Conservation (phyloP, 1,139 yeast species). For the Scheffersomyces titani region DNA sequence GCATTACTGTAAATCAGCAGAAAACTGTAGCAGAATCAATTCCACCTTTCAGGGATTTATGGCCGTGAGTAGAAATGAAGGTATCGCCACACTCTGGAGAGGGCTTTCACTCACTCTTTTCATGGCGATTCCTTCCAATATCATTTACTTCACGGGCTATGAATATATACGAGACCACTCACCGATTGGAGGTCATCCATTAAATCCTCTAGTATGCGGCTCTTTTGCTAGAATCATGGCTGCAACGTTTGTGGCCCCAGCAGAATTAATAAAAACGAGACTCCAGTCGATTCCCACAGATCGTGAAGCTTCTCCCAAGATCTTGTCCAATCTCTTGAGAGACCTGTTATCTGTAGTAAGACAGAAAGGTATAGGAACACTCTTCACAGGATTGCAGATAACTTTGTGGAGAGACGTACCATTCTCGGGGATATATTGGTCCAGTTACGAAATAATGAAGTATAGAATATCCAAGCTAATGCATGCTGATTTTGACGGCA, state of each 20-base stretch:
- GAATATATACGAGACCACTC: conserved; percentile 80
- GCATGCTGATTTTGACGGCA: conserved; percentile 24
- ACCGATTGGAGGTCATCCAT: conserved; percentile 49
- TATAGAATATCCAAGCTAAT: conserved; percentile 22
- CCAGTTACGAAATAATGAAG: conserved; percentile 63
- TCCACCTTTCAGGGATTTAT: conserved; percentile 75
- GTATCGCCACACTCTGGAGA: conserved; percentile 78
- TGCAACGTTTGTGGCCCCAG: conserved; percentile 83
- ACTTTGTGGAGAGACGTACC: conserved; percentile 98
- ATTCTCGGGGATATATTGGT: conserved; percentile 94
- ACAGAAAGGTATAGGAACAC: conserved; percentile 58
- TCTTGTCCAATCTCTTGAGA: conserved; percentile 49
- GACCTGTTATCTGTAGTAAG: conserved; percentile 61
- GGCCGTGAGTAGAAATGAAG: conserved; percentile 71
- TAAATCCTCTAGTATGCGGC: conserved; percentile 87
- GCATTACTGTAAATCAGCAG: conserved; percentile 36
- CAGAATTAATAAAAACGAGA: conserved; percentile 85
- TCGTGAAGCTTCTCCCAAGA: conserved; percentile 23
- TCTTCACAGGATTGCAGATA: conserved; percentile 83
- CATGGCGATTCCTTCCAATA: conserved; percentile 93
- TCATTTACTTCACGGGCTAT: conserved; percentile 92
- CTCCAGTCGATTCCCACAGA: conserved; percentile 77
- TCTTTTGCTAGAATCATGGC: conserved; percentile 80
- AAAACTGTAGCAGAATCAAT: conserved; percentile 36
- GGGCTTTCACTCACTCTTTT: conserved; percentile 80